Conservation (phyloP, 352 stramenopile species). For the Globisporangium nagaii region DNA sequence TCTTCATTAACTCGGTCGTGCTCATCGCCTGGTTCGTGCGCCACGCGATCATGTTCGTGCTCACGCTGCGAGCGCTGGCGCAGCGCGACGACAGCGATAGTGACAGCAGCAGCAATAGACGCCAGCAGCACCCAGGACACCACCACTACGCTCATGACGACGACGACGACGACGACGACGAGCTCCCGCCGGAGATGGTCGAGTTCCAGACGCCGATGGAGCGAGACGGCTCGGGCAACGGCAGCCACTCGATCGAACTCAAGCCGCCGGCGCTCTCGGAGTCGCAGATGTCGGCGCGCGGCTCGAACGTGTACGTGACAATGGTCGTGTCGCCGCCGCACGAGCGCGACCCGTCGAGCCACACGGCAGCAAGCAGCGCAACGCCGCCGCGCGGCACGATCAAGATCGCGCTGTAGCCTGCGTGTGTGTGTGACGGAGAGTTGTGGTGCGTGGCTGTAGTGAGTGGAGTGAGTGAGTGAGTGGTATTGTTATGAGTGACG, state of each 20-base stretch:
- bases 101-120: not conserved
- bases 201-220: slow-evolving; percentile 13
- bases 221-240: not conserved
- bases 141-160: not conserved
- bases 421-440: not conserved
- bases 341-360: slow-evolving; percentile 1
- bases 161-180: slow-evolving; percentile 6
- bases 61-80: slow-evolving; percentile 1
- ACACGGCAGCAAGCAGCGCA: not conserved
- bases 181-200: slow-evolving; percentile 7
- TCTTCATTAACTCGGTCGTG: slow-evolving; percentile 59
- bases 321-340: slow-evolving; percentile 9
- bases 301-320: slow-evolving; percentile 14
- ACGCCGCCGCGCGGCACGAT: not conserved
- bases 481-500: too few relatives aligned
- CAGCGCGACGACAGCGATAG: not conserved
- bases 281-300: not conserved
- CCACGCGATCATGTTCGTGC: slow-evolving; percentile 43
- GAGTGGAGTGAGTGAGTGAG: too few relatives aligned
- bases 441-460: too few relatives aligned
- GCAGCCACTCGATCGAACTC: not conserved
- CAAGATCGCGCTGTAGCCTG: slow-evolving; percentile 5
- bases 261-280: not conserved
- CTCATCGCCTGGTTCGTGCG: slow-evolving; percentile 56
- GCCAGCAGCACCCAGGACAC: not conserved